Conservation (phyloP, 164 flowering plant species). For the Vitis riparia region DNA sequence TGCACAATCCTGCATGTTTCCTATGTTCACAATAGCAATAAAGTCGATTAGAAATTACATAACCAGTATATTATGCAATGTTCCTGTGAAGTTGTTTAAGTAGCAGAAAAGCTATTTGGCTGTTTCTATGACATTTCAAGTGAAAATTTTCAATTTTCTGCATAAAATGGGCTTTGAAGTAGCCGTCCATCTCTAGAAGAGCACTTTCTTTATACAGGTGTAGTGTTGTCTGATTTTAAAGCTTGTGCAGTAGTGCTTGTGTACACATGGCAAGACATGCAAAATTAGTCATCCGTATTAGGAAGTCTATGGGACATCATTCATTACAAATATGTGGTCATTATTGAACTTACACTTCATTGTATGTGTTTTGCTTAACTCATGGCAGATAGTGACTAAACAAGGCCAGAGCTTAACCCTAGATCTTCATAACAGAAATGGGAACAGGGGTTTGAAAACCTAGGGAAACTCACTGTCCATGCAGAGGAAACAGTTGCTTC, state of each 20-base stretch:
- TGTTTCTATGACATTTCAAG: neutral
- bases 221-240: neutral
- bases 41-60: too few species aligned
- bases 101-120: neutral
- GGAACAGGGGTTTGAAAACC: conserved; percentile 25
- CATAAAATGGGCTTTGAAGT: neutral
- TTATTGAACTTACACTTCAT: neutral
- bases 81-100: neutral
- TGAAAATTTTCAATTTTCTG: neutral
- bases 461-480: conserved; percentile 58
- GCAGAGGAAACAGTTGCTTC: conserved; percentile 85
- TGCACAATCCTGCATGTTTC: too few species aligned
- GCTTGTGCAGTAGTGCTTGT: neutral
- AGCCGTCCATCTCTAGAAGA: neutral
- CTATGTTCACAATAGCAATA: too few species aligned
- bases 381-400: conserved; percentile 65
- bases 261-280: too few species aligned
- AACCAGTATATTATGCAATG: neutral
- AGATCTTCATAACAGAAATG: conserved; percentile 33
- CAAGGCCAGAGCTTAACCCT: conserved; percentile 48
- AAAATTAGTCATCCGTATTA: too few species aligned
- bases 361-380: neutral
- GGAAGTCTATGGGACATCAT: too few species aligned
- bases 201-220: neutral
- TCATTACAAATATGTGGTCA: neutral